These are phyloP conservation scores for Candida adriatica DNA, from an alignment of 805 yeast species.

Conservation along the genomic window DNA sequence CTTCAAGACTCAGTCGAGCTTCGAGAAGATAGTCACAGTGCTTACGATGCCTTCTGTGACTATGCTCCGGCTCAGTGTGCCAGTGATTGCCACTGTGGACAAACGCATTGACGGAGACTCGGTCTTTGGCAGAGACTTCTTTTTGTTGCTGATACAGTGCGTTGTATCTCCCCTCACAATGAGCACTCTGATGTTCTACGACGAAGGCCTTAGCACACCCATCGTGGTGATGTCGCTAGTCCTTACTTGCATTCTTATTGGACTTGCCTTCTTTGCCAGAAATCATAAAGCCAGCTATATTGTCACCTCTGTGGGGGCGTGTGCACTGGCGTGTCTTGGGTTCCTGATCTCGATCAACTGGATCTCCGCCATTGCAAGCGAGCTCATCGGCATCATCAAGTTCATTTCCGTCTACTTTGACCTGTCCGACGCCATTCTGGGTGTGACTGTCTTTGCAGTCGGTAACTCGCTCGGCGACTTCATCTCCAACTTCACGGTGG, in stretches of 20 bases:
- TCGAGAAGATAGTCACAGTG: slow-evolving; percentile 25
- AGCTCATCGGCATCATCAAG: slow-evolving; percentile 58
- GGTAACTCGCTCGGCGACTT: slow-evolving; percentile 93
- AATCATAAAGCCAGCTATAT: slow-evolving; percentile 1
- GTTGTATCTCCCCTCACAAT: slow-evolving; percentile 24
- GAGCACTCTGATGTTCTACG: slow-evolving; percentile 11
- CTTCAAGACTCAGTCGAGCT: slow-evolving; percentile 20
- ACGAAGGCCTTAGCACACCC: slow-evolving; percentile 2
- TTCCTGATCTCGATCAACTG: slow-evolving; percentile 64
- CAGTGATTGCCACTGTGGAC: slow-evolving; percentile 25
- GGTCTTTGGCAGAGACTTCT: slow-evolving; percentile 15
- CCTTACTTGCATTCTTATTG: slow-evolving; percentile 3
- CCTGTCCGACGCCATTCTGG: slow-evolving; percentile 74
- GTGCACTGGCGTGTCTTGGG: slow-evolving; percentile 39
- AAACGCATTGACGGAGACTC: slow-evolving; percentile 16
- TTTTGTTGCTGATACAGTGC: slow-evolving; percentile 26
- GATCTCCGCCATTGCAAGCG: slow-evolving; percentile 44
- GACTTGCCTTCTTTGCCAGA: slow-evolving; percentile 2
- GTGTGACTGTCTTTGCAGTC: slow-evolving; percentile 84
- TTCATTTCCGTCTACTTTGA: slow-evolving; percentile 52
- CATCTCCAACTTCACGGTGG: slow-evolving; percentile 76
- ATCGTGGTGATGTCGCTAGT: slow-evolving; percentile 6
- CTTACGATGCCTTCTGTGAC: slow-evolving; percentile 30
- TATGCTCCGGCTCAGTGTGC: slow-evolving; percentile 29
- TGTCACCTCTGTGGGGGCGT: background rate